Conservation (phyloP, 2,329 filamentous ascomycete species). For the Verticillium nubilum region DNA sequence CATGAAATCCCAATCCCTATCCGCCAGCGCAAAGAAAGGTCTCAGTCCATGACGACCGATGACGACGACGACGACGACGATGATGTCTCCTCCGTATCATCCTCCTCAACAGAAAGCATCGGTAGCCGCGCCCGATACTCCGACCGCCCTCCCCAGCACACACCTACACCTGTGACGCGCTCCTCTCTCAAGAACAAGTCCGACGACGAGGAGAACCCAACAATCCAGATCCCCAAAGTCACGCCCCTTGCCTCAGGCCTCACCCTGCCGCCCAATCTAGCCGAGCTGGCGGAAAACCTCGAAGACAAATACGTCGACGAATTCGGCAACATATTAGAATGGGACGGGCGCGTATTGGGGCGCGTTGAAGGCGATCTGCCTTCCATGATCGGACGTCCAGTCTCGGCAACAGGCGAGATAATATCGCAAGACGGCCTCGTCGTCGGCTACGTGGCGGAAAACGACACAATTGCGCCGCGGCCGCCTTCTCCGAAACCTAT, state of each 20-base stretch:
- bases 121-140: background rate
- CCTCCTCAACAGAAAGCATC: background rate
- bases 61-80: slow-evolving; percentile 1
- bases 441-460: slow-evolving; percentile 37
- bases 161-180: background rate
- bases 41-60: background rate
- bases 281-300: slow-evolving; percentile 32
- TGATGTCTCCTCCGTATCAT: background rate
- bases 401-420: slow-evolving; percentile 40
- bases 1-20: slow-evolving; percentile 12
- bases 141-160: background rate
- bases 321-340: slow-evolving; percentile 47
- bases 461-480: slow-evolving; percentile 23
- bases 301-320: slow-evolving; percentile 45
- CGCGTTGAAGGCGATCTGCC: slow-evolving; percentile 49
- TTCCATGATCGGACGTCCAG: slow-evolving; percentile 45
- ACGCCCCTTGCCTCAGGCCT: slow-evolving; percentile 29
- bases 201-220: slow-evolving; percentile 9
- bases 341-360: slow-evolving; percentile 43
- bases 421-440: slow-evolving; percentile 36
- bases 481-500: slow-evolving; percentile 20
- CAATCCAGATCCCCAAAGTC: slow-evolving; percentile 33
- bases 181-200: background rate
- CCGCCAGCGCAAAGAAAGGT: background rate
- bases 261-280: slow-evolving; percentile 20